phyloP scores from a whole-genome alignment of 176 grass and related monocot species.

The Eragrostis nindensis region DNA sequence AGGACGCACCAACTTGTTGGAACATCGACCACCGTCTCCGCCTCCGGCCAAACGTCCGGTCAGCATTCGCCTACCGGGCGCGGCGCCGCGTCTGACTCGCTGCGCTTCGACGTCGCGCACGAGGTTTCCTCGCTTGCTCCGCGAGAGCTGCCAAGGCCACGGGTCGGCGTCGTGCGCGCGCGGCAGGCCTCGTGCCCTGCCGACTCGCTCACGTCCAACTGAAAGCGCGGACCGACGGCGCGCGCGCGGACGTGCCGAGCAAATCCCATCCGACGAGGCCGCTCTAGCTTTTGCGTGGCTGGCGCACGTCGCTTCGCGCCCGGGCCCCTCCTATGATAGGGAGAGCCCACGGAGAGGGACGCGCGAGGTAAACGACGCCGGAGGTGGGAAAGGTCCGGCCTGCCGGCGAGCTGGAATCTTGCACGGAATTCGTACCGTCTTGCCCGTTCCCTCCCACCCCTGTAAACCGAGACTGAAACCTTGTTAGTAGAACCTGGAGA shows the following conservation, averaged over 20 bases:
- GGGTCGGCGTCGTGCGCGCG: background rate
- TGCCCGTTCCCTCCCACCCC: no score
- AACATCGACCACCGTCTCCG: background rate
- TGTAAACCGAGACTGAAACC: no score
- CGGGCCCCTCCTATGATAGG: no score
- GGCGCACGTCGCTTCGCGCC: background rate
- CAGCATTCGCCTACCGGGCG: no score
- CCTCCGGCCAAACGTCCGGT: no score
- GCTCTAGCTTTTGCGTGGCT: background rate
- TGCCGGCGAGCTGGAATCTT: conserved; percentile 6
- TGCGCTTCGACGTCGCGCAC: background rate
- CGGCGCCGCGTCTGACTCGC: no score
- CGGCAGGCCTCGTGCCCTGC: background rate
- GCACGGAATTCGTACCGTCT: conserved; percentile 4
- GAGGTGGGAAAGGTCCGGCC: background rate
- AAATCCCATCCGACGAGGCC: background rate
- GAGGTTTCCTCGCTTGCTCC: background rate
- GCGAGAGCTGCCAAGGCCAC: background rate
- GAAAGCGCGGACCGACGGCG: background rate
- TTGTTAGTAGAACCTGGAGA: no score
- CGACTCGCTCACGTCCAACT: background rate
- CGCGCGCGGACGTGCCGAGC: background rate
- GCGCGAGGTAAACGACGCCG: conserved; percentile 1
- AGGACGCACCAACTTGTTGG: no score
- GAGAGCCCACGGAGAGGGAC: background rate